Evolutionary conservation across 768 basidiomycete species (phyloP).

Genomic region (Leucosporidium yakuticum): DNA sequence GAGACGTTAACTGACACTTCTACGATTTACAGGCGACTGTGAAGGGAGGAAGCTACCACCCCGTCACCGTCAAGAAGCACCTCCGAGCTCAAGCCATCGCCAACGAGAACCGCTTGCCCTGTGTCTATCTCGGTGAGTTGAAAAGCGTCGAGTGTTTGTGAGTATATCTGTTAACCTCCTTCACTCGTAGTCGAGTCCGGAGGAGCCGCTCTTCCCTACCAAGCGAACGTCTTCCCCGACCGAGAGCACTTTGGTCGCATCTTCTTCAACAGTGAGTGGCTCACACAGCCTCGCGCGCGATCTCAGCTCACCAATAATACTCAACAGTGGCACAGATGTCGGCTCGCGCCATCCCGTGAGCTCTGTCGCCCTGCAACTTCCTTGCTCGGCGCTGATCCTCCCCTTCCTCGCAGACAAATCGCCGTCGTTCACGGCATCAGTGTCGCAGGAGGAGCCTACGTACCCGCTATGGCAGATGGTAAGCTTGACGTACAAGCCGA

Average conservation of each 20-base stretch:
- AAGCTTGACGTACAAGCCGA: neutral
- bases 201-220: conserved; percentile 84
- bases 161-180: neutral
- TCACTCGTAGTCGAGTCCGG: conserved; percentile 74
- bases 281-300: conserved; percentile 15
- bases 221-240: conserved; percentile 70
- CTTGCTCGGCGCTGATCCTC: neutral
- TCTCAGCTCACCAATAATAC: too few species aligned
- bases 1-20: conserved; percentile 28
- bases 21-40: conserved; percentile 21
- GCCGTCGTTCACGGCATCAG: conserved; percentile 90
- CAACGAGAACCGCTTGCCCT: conserved; percentile 80
- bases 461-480: conserved; percentile 94
- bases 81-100: conserved; percentile 90
- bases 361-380: neutral
- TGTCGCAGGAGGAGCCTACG: conserved; percentile 64
- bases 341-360: conserved; percentile 21
- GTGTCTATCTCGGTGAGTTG: conserved; percentile 76
- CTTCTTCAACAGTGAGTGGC: conserved; percentile 87
- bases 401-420: conserved; percentile 52
- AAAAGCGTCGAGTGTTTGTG: neutral
- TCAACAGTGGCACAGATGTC: conserved; percentile 4
- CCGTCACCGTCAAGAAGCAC: conserved; percentile 74
- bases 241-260: conserved; percentile 92
- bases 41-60: conserved; percentile 32